Base-by-base conservation (phyloP, 108 stramenopile genomes). In the Skeletonema costatum region DNA sequence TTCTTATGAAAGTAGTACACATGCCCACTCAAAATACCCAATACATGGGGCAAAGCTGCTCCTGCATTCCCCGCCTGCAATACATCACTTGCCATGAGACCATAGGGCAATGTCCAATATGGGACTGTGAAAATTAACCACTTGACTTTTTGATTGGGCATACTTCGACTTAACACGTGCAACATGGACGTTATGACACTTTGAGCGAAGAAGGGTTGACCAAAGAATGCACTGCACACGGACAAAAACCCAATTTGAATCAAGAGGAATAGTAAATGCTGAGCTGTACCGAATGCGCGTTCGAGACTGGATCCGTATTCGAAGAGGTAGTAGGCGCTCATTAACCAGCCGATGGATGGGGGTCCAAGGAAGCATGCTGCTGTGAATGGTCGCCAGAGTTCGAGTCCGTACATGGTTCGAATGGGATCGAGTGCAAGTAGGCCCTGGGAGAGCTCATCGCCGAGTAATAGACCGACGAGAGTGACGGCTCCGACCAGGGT, bases 61-160 rank as follows among this genome's bases (percentile, higher is more conserved):
- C 81, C 80, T 2, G 82, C 72, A 79, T 78, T 89, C 38, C 87
- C 85, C 30, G 91, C 85, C 60, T 97, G 93, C 50, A 97, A 85
- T n/a, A 89, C 87, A 73, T 97, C 96, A 41, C 78, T 86, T 19
- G 83, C 84, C 91, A 94, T 92, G 19, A 92, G 79, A 19, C 89
- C 92, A 74, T 92, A 93, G 70, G 96, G 92, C n/a, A 97, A 77
- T 13, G 88, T 83, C 91, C 91, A 97, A 75, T 93, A 93, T 5
- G 93, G 96, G 10, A 97, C 90, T 1, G 78, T 92, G 64, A 97
- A 93, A 56, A 97, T 84, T 7, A 95, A 51, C 96, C 96, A 97
- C 71, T 88, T 92, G 21, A 93, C 93, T 63, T 92, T 85, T 74
- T 93, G 87, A 64, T 87, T 78, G 29, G 96, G 96, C 85, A 87